Evolutionary conservation across 352 stramenopile species (phyloP).

Genomic region (Pythium folliculosum): DNA sequence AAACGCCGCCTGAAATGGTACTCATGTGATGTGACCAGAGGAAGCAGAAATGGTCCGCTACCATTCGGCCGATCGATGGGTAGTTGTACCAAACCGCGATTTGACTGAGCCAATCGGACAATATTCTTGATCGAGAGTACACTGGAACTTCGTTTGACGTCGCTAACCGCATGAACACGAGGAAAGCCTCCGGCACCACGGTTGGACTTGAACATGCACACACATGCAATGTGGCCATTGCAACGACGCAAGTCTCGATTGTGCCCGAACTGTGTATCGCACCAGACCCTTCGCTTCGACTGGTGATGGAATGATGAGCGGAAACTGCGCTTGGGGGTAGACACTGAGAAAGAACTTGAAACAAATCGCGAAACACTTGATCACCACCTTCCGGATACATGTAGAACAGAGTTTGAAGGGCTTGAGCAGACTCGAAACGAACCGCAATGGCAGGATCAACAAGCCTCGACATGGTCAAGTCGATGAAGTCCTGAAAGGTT

Average conservation of each 20-base stretch:
- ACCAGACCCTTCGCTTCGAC: background rate
- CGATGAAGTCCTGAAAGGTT: conserved; percentile 56
- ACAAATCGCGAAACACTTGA: conserved; percentile 61
- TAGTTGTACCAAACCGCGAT: conserved; percentile 61
- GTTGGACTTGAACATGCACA: conserved; percentile 63
- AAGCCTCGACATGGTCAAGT: conserved; percentile 44
- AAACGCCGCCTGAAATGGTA: conserved; percentile 6
- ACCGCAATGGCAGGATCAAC: conserved; percentile 61
- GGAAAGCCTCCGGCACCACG: conserved; percentile 54
- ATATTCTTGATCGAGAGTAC: conserved; percentile 38
- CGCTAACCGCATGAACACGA: conserved; percentile 51
- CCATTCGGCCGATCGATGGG: conserved; percentile 34
- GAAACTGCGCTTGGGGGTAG: conserved; percentile 12
- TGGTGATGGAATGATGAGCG: background rate
- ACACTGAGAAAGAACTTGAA: conserved; percentile 38
- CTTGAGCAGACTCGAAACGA: conserved; percentile 43
- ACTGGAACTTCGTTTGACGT: conserved; percentile 31
- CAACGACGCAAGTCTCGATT: conserved; percentile 36
- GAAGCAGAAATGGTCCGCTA: conserved; percentile 69
- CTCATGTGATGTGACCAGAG: conserved; percentile 47
- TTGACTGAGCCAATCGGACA: conserved; percentile 44
- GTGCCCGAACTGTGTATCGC: background rate
- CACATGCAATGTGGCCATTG: conserved; percentile 63
- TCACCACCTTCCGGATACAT: conserved; percentile 79
- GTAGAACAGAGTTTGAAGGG: conserved; percentile 71